A percentile compares a stretch with the other conserved stretches of the same genome.
phyloP scores from a whole-genome alignment of 2,329 filamentous ascomycete species.

The Eurotiales sp. region DNA sequence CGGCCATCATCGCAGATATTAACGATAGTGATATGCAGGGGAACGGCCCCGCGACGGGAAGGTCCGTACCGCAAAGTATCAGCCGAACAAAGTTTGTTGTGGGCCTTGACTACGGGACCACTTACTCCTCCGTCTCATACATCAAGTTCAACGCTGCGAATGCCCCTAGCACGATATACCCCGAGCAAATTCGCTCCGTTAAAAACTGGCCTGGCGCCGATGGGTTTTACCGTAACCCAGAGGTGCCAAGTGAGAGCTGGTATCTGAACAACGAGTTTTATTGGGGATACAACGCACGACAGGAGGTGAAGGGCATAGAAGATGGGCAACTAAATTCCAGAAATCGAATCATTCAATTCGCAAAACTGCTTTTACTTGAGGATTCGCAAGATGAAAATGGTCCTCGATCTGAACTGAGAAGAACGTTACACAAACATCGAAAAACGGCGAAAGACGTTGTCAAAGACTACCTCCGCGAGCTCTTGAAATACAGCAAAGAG shows the following conservation, averaged over 20 bases:
- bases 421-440: neutral
- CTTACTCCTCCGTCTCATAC: constrained; percentile 2
- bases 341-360: neutral
- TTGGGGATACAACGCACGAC: constrained; percentile 1
- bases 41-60: neutral
- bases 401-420: neutral
- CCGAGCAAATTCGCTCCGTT: neutral
- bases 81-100: constrained; percentile 1
- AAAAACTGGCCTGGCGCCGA: neutral
- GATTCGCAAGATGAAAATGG: neutral
- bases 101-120: constrained; percentile 1
- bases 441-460: neutral
- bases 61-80: neutral
- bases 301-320: neutral
- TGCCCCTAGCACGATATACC: neutral
- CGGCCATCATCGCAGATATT: neutral
- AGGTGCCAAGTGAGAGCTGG: constrained; percentile 6
- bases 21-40: neutral
- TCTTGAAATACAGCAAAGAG: neutral
- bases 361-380: neutral
- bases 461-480: neutral
- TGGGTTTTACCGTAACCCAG: neutral
- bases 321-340: neutral
- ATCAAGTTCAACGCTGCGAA: constrained; percentile 3
- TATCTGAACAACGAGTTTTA: neutral